Evolutionary conservation across 108 stramenopile species (phyloP).

Genomic region (Pinguiococcus pyrenoidosus): DNA sequence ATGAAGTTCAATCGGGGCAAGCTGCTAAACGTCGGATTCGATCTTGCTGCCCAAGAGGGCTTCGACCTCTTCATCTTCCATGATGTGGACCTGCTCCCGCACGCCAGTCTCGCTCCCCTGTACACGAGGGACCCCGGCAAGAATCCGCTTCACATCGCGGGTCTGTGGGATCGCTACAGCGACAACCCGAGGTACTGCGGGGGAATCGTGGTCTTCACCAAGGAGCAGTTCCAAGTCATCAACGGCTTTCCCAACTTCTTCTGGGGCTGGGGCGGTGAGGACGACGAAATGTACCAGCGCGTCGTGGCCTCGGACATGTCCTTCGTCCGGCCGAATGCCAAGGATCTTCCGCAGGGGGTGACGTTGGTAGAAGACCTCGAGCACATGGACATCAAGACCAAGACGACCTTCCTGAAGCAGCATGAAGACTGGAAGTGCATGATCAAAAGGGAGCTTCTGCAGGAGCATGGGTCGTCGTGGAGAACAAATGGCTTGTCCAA

Average conservation of each 20-base stretch:
- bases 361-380: slow-evolving; percentile 24
- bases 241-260: slow-evolving; percentile 96
- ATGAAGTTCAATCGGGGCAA: slow-evolving; percentile 99
- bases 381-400: slow-evolving; percentile 21
- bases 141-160: slow-evolving; percentile 80
- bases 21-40: slow-evolving; percentile 93
- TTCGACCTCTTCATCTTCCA: slow-evolving; percentile 83
- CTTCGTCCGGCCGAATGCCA: slow-evolving; percentile 7
- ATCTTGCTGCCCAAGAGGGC: slow-evolving; percentile 52
- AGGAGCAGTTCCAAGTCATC: slow-evolving; percentile 63
- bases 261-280: slow-evolving; percentile 99
- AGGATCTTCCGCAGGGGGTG: slow-evolving; percentile 47
- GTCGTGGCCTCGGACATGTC: slow-evolving; percentile 9
- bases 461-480: slow-evolving; percentile 84
- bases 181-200: slow-evolving; percentile 95
- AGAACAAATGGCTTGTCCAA: slow-evolving; percentile 68
- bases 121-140: slow-evolving; percentile 60
- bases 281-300: slow-evolving; percentile 86
- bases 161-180: slow-evolving; percentile 90
- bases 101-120: slow-evolving; percentile 47
- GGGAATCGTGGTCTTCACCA: slow-evolving; percentile 75
- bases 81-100: slow-evolving; percentile 92
- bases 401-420: slow-evolving; percentile 30
- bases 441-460: slow-evolving; percentile 84
- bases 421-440: slow-evolving; percentile 84